Conservation (phyloP, 73 alveolate species). For the Tetrahymena borealis region DNA sequence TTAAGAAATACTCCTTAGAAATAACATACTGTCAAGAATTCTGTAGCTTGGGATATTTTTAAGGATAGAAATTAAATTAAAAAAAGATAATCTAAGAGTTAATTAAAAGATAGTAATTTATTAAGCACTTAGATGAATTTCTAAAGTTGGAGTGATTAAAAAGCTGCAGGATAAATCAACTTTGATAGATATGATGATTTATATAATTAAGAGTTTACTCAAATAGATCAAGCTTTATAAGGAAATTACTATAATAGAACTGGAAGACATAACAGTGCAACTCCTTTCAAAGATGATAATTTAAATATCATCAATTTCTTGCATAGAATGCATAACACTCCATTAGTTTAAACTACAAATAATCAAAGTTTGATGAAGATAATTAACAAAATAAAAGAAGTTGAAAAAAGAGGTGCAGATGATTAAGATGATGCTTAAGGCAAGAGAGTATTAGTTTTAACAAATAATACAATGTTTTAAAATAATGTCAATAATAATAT, state of each 20-base stretch:
- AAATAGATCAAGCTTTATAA: neutral
- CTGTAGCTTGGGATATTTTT: neutral
- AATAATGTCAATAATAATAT: neutral
- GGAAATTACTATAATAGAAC: neutral
- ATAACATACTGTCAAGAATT: neutral
- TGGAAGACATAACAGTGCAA: neutral
- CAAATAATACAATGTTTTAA: neutral
- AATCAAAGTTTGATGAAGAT: neutral
- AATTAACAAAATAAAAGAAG: neutral
- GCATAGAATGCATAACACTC: neutral
- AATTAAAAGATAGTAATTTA: neutral
- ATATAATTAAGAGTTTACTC: neutral
- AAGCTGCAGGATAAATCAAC: neutral
- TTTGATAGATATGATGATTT: neutral
- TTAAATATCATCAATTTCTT: neutral
- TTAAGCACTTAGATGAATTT: neutral
- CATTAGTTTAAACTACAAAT: neutral
- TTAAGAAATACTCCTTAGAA: neutral
- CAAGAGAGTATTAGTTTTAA: neutral
- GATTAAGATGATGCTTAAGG: neutral
- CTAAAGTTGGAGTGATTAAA: neutral
- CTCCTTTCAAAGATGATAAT: neutral
- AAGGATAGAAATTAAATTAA: neutral
- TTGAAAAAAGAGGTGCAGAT: neutral
- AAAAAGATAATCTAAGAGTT: neutral